Percentiles rank a stretch among this genome's conserved stretches.
Evolutionary conservation across 1,139 yeast species (phyloP).

Genomic region (Lodderomyces pseudojiufengensis): DNA sequence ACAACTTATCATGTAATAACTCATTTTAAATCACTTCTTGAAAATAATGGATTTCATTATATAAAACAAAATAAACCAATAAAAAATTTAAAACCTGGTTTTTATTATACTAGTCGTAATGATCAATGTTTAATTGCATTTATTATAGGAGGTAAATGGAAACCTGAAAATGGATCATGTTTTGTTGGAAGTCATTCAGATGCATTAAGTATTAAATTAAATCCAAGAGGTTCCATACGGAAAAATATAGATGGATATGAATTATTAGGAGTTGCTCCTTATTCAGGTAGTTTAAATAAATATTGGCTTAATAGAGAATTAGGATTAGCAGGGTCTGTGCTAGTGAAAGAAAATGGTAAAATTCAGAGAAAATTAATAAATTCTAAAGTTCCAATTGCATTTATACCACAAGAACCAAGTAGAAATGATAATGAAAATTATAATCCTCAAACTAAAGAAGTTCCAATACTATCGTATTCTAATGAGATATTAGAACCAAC

Average conservation of each 20-base stretch:
- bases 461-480: slow-evolving; percentile 55
- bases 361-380: slow-evolving; percentile 45
- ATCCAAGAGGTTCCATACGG: slow-evolving; percentile 34
- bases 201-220: slow-evolving; percentile 53
- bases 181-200: slow-evolving; percentile 61
- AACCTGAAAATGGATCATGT: slow-evolving; percentile 53
- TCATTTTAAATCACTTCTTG: slow-evolving; percentile 39
- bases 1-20: slow-evolving; percentile 59
- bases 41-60: slow-evolving; percentile 50
- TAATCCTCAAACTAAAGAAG: slow-evolving; percentile 59
- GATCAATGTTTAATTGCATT: slow-evolving; percentile 58
- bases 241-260: slow-evolving; percentile 57
- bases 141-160: slow-evolving; percentile 55
- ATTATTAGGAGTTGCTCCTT: slow-evolving; percentile 62
- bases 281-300: slow-evolving; percentile 54
- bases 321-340: slow-evolving; percentile 61
- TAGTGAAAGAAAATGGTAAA: slow-evolving; percentile 35
- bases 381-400: slow-evolving; percentile 60
- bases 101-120: slow-evolving; percentile 53
- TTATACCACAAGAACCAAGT: slow-evolving; percentile 65
- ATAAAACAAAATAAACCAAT: slow-evolving; percentile 45
- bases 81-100: slow-evolving; percentile 33
- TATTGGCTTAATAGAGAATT: slow-evolving; percentile 67
- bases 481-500: slow-evolving; percentile 42
- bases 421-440: slow-evolving; percentile 57